Conservation (phyloP, 192 early-diverging fungal genomes). For the Rhizoclosmatium sp. region DNA sequence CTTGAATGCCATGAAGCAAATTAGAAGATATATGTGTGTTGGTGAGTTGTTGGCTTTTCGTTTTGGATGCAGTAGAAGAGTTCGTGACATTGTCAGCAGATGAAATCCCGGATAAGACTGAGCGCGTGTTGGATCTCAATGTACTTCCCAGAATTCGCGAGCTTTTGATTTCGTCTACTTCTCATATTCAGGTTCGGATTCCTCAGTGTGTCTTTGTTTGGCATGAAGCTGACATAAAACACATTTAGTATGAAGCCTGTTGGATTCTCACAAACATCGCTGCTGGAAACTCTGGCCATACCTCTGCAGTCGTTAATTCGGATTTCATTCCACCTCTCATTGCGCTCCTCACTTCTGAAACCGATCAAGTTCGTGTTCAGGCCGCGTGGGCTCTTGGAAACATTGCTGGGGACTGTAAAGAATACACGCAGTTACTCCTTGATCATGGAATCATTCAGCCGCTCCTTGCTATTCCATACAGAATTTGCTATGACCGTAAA, state of each 20-base stretch:
- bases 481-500: neutral
- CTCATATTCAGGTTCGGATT: conserved; percentile 19
- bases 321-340: conserved; percentile 28
- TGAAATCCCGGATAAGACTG: conserved; percentile 38
- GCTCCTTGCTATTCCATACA: conserved; percentile 10
- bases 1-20: conserved; percentile 36
- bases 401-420: conserved; percentile 44
- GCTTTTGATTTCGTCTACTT: conserved; percentile 7
- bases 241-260: conserved; percentile 38
- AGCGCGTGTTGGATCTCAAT: conserved; percentile 40
- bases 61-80: neutral
- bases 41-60: conserved; percentile 10
- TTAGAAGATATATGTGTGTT: conserved; percentile 41
- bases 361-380: conserved; percentile 36
- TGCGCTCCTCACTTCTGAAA: conserved; percentile 7
- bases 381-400: conserved; percentile 47
- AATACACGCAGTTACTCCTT: conserved; percentile 27
- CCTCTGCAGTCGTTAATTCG: conserved; percentile 38
- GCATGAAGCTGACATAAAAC: neutral
- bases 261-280: conserved; percentile 46
- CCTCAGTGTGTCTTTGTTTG: neutral
- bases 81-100: conserved; percentile 19
- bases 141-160: conserved; percentile 26
- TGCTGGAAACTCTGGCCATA: conserved; percentile 35
- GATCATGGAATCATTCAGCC: conserved; percentile 34